Evolutionary conservation across 352 stramenopile species (phyloP), one percentile per base, ranked within the genome.

Genomic region (Globisporangium radiosum): DNA sequence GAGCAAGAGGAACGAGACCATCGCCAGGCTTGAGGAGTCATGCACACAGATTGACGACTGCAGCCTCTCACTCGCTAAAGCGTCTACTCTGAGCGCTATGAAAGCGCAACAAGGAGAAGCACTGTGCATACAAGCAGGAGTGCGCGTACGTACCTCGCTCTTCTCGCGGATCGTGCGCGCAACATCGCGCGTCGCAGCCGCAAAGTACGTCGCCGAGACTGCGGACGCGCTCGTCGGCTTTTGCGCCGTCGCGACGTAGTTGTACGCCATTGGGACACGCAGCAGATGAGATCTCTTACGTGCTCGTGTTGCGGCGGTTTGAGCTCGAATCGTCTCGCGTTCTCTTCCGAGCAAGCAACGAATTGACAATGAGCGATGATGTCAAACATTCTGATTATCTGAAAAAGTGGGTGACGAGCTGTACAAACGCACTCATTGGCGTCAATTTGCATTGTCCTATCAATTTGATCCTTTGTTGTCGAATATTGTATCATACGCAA

Each of bases 121-220:
- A 33, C 25, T 33, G 25, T 33, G 25, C 25, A n/a, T n/a, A 58
- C n/a, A n/a, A 39, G 17, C 25, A 10, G 36, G 38, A 25, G n/a
- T 6, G n/a, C 5, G 9, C 1, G 5, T 0, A 42, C 59, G 48
- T 15, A 87, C 79, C 69, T 90, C 74, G 53, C 76, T 81, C 62
- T 91, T 91, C 60, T 91, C 81, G 36, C 67, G 64, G 60, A 91
- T 88, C 2, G 81, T 89, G 63, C 74, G 72, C 52, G 61, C 69
- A 52, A 91, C 75, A 43, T 91, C 76, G 25, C 75, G 75, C 52
- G 76, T 78, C 63, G 81, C 81, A 17, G 62, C 49, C 39, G 63
- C 65, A 49, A 72, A 78, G 62, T 90, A 90, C 55, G 66, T 57
- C 17, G 39, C 39, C 14, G 43, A 19, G 14, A 45, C 40, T 51